Conservation (phyloP, 2,329 filamentous ascomycete genomes). For the Cladophialophora immunda region DNA sequence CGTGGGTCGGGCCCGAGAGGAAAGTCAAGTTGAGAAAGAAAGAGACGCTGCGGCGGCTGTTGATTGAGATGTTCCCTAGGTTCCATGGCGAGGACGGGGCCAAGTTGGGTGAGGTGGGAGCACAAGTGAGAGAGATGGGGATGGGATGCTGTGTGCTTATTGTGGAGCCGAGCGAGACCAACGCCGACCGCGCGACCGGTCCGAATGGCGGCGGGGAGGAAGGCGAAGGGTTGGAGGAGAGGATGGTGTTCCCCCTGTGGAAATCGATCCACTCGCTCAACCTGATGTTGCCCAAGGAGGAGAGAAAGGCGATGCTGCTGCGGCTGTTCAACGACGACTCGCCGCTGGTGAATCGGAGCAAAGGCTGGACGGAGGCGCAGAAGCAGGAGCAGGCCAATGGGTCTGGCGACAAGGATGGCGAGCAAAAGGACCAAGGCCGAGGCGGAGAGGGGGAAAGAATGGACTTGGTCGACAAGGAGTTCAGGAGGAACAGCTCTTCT, state of each 20-base stretch:
- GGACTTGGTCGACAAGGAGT: not conserved
- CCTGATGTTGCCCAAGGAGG: slow-evolving; percentile 98
- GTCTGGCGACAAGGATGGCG: not conserved
- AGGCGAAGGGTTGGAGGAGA: slow-evolving; percentile 71
- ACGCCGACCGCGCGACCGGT: slow-evolving; percentile 37
- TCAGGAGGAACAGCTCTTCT: slow-evolving; percentile 10
- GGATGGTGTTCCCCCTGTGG: slow-evolving; percentile 92
- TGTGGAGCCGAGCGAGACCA: slow-evolving; percentile 75
- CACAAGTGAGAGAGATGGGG: slow-evolving; percentile 77
- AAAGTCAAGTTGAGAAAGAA: slow-evolving; percentile 78
- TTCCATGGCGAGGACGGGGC: slow-evolving; percentile 78
- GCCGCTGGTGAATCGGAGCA: slow-evolving; percentile 74
- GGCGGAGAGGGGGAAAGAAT: not conserved
- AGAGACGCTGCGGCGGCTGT: slow-evolving; percentile 79
- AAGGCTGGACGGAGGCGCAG: slow-evolving; percentile 26
- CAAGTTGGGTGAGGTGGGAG: slow-evolving; percentile 85
- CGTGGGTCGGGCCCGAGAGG: slow-evolving; percentile 82
- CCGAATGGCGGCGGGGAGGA: not conserved
- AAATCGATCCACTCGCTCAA: slow-evolving; percentile 91
- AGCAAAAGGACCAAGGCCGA: not conserved
- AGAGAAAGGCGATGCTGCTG: slow-evolving; percentile 89
- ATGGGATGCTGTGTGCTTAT: slow-evolving; percentile 94
- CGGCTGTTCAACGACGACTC: slow-evolving; percentile 90
- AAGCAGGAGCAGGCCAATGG: not conserved
- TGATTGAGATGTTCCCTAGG: slow-evolving; percentile 97